Evolutionary conservation across 192 early-diverging fungal genomes (phyloP).

Genomic region (Backusella mclennaniae): DNA sequence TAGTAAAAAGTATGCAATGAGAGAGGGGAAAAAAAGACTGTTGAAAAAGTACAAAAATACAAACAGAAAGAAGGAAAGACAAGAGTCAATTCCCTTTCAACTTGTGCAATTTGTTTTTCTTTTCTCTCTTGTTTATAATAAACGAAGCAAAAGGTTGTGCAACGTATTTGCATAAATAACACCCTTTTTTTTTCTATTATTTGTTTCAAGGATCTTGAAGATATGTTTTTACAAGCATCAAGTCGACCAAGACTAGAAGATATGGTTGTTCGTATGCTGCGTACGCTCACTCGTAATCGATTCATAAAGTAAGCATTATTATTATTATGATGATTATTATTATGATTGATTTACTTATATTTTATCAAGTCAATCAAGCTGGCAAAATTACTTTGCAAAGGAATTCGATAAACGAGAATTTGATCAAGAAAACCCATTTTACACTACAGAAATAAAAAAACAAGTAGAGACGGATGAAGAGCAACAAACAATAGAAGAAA

Average conservation of each 20-base stretch:
- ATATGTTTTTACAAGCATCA: slow-evolving; percentile 48
- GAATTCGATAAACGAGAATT: slow-evolving; percentile 31
- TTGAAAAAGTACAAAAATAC: neutral
- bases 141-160: slow-evolving; percentile 1
- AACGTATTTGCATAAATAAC: slow-evolving; percentile 16
- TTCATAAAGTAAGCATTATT: slow-evolving; percentile 38
- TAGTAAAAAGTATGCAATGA: neutral
- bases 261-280: slow-evolving; percentile 47
- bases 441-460: neutral
- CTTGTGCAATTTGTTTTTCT: neutral
- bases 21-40: neutral
- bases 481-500: neutral
- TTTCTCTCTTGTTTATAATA: neutral
- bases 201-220: slow-evolving; percentile 46
- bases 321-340: neutral
- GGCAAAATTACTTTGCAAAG: slow-evolving; percentile 23
- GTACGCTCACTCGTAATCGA: slow-evolving; percentile 42
- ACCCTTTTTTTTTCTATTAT: neutral
- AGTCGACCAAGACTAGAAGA: slow-evolving; percentile 39
- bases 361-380: slow-evolving; percentile 14
- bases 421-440: slow-evolving; percentile 39
- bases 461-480: slow-evolving; percentile 1
- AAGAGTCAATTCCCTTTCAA: neutral
- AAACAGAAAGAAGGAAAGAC: neutral
- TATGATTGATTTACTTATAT: neutral